phyloP scores from a whole-genome alignment of 768 basidiomycete species.

The Termitomyces heimii region DNA sequence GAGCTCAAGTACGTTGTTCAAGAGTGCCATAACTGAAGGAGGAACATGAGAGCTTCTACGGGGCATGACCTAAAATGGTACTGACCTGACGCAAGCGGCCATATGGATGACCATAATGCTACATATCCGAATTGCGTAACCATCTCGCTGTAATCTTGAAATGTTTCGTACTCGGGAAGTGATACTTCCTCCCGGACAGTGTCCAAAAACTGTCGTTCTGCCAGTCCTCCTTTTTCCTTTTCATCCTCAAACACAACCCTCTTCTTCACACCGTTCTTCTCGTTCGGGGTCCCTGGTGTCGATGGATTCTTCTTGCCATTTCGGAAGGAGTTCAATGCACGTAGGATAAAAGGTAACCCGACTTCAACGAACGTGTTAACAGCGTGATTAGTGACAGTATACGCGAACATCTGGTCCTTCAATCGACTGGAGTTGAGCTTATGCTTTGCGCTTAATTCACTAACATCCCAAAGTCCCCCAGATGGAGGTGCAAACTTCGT shows the following conservation, averaged over 20 bases:
- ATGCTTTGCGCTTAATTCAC: slow-evolving; percentile 40
- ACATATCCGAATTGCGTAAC: slow-evolving; percentile 94
- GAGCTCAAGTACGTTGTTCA: slow-evolving; percentile 92
- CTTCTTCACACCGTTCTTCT: slow-evolving; percentile 41
- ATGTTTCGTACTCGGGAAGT: slow-evolving; percentile 76
- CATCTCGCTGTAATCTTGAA: slow-evolving; percentile 95
- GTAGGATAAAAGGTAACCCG: slow-evolving; percentile 71
- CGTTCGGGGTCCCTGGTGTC: slow-evolving; percentile 10
- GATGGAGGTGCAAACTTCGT: slow-evolving; percentile 11
- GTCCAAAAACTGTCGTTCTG: slow-evolving; percentile 78
- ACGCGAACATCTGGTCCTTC: slow-evolving; percentile 91
- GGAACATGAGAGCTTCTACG: not conserved
- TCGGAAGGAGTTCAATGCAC: slow-evolving; percentile 47
- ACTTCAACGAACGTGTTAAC: slow-evolving; percentile 75
- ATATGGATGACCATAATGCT: slow-evolving; percentile 87
- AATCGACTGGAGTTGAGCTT: slow-evolving; percentile 68
- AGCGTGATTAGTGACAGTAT: slow-evolving; percentile 84
- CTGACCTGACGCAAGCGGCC: slow-evolving; percentile 82
- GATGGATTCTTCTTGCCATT: slow-evolving; percentile 31
- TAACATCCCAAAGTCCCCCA: slow-evolving; percentile 44
- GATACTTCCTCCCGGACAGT: slow-evolving; percentile 70
- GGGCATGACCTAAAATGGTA: not conserved
- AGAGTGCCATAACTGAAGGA: slow-evolving; percentile 61
- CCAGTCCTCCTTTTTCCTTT: slow-evolving; percentile 44
- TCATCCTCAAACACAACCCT: slow-evolving; percentile 72